Percentiles rank a stretch among this genome's conserved stretches.
phyloP scores from a whole-genome alignment of 306 rosid genomes.

The Ziziphus jujuba region DNA sequence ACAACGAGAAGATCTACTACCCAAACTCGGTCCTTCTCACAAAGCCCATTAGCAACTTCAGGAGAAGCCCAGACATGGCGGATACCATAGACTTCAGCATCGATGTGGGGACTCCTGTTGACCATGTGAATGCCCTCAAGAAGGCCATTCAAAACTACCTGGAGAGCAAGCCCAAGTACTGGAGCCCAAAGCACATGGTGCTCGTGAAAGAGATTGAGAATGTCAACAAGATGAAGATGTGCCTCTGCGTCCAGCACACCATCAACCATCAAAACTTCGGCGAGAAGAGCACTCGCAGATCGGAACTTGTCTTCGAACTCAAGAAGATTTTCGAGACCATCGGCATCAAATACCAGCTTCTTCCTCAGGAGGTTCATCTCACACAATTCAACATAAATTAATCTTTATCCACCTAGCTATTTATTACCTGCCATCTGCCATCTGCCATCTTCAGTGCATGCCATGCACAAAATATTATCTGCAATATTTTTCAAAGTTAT shows the following conservation, averaged over 20 bases:
- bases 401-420: too few species aligned
- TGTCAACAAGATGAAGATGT: slow-evolving; percentile 51
- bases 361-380: slow-evolving; percentile 46
- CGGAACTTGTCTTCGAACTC: slow-evolving; percentile 45
- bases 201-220: slow-evolving; percentile 49
- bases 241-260: slow-evolving; percentile 44
- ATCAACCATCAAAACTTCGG: slow-evolving; percentile 55
- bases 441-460: too few species aligned
- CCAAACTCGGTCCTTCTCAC: slow-evolving; percentile 53
- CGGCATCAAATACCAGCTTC: slow-evolving; percentile 42
- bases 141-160: slow-evolving; percentile 50
- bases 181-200: slow-evolving; percentile 45
- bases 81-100: slow-evolving; percentile 40
- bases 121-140: slow-evolving; percentile 39
- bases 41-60: slow-evolving; percentile 53
- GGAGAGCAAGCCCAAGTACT: slow-evolving; percentile 48
- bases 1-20: slow-evolving; percentile 54
- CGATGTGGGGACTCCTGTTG: slow-evolving; percentile 41
- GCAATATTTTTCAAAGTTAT: too few species aligned
- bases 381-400: slow-evolving; percentile 38
- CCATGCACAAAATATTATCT: too few species aligned
- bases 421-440: too few species aligned
- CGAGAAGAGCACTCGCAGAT: slow-evolving; percentile 43
- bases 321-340: slow-evolving; percentile 43
- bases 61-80: slow-evolving; percentile 57